Conservation (phyloP, 139 green algal genomes). For the Limnomonas spitsbergensis region DNA sequence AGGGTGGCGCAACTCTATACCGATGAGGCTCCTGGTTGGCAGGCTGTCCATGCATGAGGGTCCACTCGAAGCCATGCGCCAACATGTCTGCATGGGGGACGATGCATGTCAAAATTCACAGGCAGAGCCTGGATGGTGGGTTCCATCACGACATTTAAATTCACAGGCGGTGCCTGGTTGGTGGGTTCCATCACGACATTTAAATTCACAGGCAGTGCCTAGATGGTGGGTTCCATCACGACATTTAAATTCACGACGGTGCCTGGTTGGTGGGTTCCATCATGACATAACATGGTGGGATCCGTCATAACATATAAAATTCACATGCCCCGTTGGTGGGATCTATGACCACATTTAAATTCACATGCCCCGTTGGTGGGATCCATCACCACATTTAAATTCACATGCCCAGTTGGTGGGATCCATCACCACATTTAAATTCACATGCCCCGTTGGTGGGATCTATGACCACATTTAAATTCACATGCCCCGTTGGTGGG, state of each 20-base stretch:
- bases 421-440: too few species aligned
- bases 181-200: not conserved
- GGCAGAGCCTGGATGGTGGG: not conserved
- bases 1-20: constrained; percentile 43
- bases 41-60: constrained; percentile 40
- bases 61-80: constrained; percentile 45
- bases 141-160: too few species aligned
- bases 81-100: constrained; percentile 34
- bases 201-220: not conserved
- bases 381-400: too few species aligned
- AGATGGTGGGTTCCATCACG: not conserved
- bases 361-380: too few species aligned
- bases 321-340: not conserved
- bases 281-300: not conserved
- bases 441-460: too few species aligned
- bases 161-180: not conserved
- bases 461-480: too few species aligned
- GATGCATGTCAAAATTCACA: not conserved
- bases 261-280: not conserved
- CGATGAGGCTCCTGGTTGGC: constrained; percentile 44
- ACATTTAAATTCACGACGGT: not conserved
- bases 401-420: too few species aligned
- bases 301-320: too few species aligned
- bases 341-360: too few species aligned
- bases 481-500: too few species aligned